Evolutionary conservation across 257 asterid species (phyloP).

Genomic region (Ilex aquifolium): DNA sequence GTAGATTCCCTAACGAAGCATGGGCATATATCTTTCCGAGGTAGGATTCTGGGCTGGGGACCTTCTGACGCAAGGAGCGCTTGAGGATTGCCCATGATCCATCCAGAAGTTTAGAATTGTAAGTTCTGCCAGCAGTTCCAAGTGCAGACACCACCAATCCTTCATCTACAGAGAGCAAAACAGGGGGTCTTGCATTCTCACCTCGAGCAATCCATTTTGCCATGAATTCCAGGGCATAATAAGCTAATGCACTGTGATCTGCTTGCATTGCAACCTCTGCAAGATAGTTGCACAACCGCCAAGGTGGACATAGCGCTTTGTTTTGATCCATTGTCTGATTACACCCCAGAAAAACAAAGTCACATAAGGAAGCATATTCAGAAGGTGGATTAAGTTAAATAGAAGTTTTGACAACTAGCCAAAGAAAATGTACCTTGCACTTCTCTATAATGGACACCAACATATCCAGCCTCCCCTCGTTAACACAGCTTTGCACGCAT

Average conservation of each 20-base stretch:
- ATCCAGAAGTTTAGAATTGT: slow-evolving; percentile 60
- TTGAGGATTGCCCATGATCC: slow-evolving; percentile 82
- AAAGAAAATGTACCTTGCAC: slow-evolving; percentile 66
- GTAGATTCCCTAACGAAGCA: slow-evolving; percentile 72
- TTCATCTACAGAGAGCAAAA: slow-evolving; percentile 47
- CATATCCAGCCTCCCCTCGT: slow-evolving; percentile 49
- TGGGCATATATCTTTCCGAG: slow-evolving; percentile 63
- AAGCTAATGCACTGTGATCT: slow-evolving; percentile 64
- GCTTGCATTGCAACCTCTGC: slow-evolving; percentile 68
- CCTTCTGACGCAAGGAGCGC: slow-evolving; percentile 57
- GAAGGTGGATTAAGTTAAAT: not conserved
- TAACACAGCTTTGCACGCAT: slow-evolving; percentile 46
- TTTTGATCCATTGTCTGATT: slow-evolving; percentile 83
- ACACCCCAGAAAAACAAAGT: slow-evolving; percentile 16
- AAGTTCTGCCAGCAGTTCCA: slow-evolving; percentile 83
- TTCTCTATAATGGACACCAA: slow-evolving; percentile 67
- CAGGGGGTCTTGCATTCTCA: slow-evolving; percentile 52
- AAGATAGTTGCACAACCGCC: slow-evolving; percentile 57
- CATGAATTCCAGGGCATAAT: slow-evolving; percentile 69
- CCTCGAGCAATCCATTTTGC: slow-evolving; percentile 74
- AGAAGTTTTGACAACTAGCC: slow-evolving; percentile 11
- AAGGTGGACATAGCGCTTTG: slow-evolving; percentile 65
- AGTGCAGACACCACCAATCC: slow-evolving; percentile 73
- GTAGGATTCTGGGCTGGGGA: slow-evolving; percentile 69
- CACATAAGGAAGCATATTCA: no score